Evolutionary conservation across 805 yeast genomes (phyloP).

Genomic region (Peterozyma toletana): DNA sequence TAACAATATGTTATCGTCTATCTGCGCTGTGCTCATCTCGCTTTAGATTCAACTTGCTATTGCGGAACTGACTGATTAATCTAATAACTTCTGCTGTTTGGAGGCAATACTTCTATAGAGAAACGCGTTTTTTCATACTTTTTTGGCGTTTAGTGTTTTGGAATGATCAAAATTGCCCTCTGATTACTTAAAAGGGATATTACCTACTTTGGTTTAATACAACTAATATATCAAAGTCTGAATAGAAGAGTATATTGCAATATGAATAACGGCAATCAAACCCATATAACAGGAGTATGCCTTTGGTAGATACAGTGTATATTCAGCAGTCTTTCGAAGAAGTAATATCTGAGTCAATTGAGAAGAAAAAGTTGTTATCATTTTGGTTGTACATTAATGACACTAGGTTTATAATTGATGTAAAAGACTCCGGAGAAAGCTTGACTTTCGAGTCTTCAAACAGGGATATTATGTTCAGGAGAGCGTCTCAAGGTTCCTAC

Average conservation of each 20-base stretch:
- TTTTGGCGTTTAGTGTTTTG: constrained; percentile 2
- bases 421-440: too few relatives aligned
- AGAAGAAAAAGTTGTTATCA: constrained; percentile 8
- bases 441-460: not conserved
- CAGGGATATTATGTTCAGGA: constrained; percentile 4
- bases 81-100: too few relatives aligned
- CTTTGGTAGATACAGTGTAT: constrained; percentile 10
- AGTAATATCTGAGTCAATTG: constrained; percentile 29
- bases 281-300: not conserved
- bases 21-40: constrained; percentile 1
- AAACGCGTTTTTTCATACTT: constrained; percentile 3
- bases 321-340: constrained; percentile 40
- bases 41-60: not conserved
- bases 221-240: too few relatives aligned
- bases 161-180: not conserved
- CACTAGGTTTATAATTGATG: too few relatives aligned
- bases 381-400: too few relatives aligned
- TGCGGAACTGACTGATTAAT: too few relatives aligned
- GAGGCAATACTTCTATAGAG: not conserved
- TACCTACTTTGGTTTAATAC: not conserved
- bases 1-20: constrained; percentile 3
- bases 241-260: too few relatives aligned
- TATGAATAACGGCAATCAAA: too few relatives aligned
- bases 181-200: not conserved
- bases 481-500: not conserved